These are phyloP conservation scores for Scheffersomyces insectosa DNA, from an alignment of 1,139 yeast species.

Conservation along the genomic window DNA sequence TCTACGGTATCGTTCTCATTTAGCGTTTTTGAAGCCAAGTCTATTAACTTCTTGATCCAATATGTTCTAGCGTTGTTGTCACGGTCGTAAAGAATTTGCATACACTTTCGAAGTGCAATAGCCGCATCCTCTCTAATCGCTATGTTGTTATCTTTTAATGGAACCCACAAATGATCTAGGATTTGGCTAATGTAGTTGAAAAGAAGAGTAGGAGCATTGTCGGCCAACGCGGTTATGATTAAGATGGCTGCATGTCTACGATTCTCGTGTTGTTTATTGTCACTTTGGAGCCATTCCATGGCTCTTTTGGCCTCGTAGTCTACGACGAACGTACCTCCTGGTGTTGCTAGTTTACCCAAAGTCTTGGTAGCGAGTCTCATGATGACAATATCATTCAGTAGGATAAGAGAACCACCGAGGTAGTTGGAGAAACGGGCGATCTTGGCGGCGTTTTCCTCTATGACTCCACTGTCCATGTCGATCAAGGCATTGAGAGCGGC, in stretches of 20 bases:
- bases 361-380: constrained; percentile 87
- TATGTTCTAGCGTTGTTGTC: constrained; percentile 69
- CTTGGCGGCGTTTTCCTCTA: constrained; percentile 81
- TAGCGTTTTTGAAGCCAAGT: constrained; percentile 50
- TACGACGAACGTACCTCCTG: constrained; percentile 87
- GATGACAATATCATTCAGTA: constrained; percentile 79
- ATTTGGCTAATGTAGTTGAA: constrained; percentile 78
- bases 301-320: constrained; percentile 90
- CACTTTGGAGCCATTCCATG: constrained; percentile 83
- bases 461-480: constrained; percentile 65
- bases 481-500: constrained; percentile 87
- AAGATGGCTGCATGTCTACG: constrained; percentile 91
- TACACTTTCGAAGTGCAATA: constrained; percentile 71
- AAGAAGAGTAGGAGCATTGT: constrained; percentile 82
- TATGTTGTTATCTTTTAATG: constrained; percentile 75
- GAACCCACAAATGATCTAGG: constrained; percentile 83
- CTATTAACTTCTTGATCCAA: constrained; percentile 75
- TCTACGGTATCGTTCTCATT: constrained; percentile 21
- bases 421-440: constrained; percentile 91
- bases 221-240: constrained; percentile 80
- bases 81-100: constrained; percentile 75
- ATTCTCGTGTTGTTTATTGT: constrained; percentile 73
- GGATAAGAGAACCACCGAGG: constrained; percentile 66
- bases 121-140: constrained; percentile 84
- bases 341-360: constrained; percentile 82